Conservation (phyloP, 1,284 basidiomycete species). For the Microbotryum intermedium region DNA sequence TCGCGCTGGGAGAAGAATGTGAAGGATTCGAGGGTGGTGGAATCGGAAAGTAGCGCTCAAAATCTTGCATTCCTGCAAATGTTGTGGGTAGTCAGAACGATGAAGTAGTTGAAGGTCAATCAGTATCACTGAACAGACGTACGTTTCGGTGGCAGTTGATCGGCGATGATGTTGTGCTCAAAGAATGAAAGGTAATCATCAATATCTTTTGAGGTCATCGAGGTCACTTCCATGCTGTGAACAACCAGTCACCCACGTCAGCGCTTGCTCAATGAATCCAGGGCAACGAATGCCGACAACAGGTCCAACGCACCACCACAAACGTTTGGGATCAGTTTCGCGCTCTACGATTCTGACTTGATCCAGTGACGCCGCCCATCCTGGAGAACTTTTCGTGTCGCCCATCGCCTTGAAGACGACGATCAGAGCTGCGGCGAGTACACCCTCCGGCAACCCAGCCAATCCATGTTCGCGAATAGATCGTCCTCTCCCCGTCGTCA, state of each 20-base stretch:
- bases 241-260: background rate
- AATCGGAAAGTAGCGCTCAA: conserved; percentile 11
- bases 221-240: conserved; percentile 10
- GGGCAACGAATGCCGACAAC: background rate
- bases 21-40: background rate
- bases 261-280: background rate
- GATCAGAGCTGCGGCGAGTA: background rate
- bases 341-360: background rate
- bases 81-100: too few species aligned
- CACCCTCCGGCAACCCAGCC: background rate
- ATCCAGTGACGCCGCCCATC: conserved; percentile 13
- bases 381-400: too few species aligned
- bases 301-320: conserved; percentile 10
- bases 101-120: background rate
- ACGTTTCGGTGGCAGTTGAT: conserved; percentile 6
- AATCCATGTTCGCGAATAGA: background rate
- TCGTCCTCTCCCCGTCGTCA: background rate
- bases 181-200: conserved; percentile 30
- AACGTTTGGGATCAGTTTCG: background rate
- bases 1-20: too few species aligned
- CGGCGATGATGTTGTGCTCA: conserved; percentile 18
- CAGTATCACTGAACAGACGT: background rate
- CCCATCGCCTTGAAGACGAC: background rate
- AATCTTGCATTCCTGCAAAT: conserved; percentile 1
- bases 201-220: conserved; percentile 16